A percentile compares a stretch with the other conserved stretches of the same genome.
Evolutionary conservation across 177 flowering plant genomes (phyloP).

Genomic region (Tripterygium wilfordii): DNA sequence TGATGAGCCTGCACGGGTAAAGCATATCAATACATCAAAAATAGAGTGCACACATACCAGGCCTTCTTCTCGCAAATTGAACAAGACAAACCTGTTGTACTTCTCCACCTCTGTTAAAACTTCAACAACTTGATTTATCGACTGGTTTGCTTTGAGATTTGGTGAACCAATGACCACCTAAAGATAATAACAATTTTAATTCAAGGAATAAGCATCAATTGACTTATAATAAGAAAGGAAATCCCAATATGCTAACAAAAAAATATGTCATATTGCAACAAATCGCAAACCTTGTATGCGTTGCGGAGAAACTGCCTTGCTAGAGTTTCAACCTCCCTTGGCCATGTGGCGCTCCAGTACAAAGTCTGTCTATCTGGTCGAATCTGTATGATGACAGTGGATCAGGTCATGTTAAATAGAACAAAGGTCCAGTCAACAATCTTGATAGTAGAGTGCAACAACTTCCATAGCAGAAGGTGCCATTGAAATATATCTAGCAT

Average conservation of each 20-base stretch:
- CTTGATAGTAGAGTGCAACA: too few relatives aligned
- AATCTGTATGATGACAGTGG: conserved; percentile 44
- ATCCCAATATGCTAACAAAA: neutral
- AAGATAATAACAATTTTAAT: conserved; percentile 1
- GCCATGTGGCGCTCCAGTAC: conserved; percentile 99
- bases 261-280: neutral
- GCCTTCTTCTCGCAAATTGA: neutral
- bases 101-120: conserved; percentile 74
- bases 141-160: conserved; percentile 89
- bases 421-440: too few relatives aligned
- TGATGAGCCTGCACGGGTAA: conserved; percentile 57
- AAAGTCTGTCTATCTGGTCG: conserved; percentile 98
- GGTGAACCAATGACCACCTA: conserved; percentile 88
- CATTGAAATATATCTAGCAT: too few relatives aligned
- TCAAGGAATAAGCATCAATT: conserved; percentile 8
- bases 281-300: conserved; percentile 71
- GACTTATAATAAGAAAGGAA: too few relatives aligned
- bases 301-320: conserved; percentile 88
- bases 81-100: conserved; percentile 66
- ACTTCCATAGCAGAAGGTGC: too few relatives aligned
- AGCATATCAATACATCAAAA: conserved; percentile 1
- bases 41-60: conserved; percentile 4
- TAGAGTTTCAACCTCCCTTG: conserved; percentile 84
- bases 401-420: too few relatives aligned
- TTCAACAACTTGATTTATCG: conserved; percentile 88